A percentile compares a stretch with the other conserved stretches of the same genome.
phyloP scores from a whole-genome alignment of 148 eudicot species.

The Rhododendron ferrugineum region DNA sequence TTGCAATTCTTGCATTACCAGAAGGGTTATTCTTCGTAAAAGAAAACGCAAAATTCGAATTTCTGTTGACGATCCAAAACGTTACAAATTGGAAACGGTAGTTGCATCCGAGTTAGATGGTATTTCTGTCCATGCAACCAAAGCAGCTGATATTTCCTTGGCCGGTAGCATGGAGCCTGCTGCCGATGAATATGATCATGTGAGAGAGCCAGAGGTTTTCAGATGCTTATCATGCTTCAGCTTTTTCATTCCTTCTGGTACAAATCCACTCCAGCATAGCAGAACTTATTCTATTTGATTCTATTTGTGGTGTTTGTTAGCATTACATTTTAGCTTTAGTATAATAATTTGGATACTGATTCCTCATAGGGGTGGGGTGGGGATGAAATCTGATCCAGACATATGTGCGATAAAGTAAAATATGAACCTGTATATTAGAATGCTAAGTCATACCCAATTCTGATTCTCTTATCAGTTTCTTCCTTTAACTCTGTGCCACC shows the following conservation, averaged over 20 bases:
- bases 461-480: not conserved
- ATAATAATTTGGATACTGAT: not conserved
- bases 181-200: not conserved
- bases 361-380: not conserved
- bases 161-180: conserved; percentile 12
- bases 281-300: not conserved
- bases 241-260: conserved; percentile 71
- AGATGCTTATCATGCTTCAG: conserved; percentile 85
- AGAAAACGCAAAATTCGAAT: conserved; percentile 50
- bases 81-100: conserved; percentile 23
- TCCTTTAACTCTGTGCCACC: not conserved
- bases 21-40: conserved; percentile 73
- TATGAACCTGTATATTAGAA: not conserved
- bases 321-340: not conserved
- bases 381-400: not conserved
- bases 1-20: conserved; percentile 80
- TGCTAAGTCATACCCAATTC: not conserved
- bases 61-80: conserved; percentile 38
- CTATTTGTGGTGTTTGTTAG: not conserved
- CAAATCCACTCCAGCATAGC: not conserved
- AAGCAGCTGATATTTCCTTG: conserved; percentile 13
- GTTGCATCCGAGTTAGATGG: not conserved
- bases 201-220: conserved; percentile 16
- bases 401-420: not conserved
- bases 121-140: not conserved